A percentile compares a stretch with the other conserved stretches of the same genome.
These are phyloP conservation scores for Penicillium olsonii DNA, from an alignment of 2,329 filamentous ascomycete species.

Conservation along the genomic window DNA sequence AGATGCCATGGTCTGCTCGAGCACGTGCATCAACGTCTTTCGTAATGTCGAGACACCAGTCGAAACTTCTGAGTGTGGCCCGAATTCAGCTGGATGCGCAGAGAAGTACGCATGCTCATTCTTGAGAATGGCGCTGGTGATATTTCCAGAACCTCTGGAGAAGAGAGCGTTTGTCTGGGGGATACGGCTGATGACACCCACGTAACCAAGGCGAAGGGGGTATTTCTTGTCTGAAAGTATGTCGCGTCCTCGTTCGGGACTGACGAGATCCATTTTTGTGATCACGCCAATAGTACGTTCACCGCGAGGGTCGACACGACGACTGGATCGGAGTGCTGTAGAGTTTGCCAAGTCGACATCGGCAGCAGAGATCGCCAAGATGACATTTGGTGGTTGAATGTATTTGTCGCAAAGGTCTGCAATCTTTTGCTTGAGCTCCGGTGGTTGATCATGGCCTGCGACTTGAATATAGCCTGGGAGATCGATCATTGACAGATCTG, in stretches of 20 bases:
- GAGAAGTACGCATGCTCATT: constrained; percentile 89
- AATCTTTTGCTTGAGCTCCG: constrained; percentile 93
- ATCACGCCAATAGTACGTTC: constrained; percentile 98
- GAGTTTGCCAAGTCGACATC: constrained; percentile 98
- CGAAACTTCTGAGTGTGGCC: constrained; percentile 67
- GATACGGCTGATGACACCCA: constrained; percentile 86
- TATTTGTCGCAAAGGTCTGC: constrained; percentile 97
- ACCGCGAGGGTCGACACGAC: constrained; percentile 88
- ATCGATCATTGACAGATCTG: constrained; percentile 93
- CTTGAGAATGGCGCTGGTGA: constrained; percentile 77
- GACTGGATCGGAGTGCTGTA: constrained; percentile 82
- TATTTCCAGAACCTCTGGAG: constrained; percentile 76
- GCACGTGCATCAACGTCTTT: constrained; percentile 94
- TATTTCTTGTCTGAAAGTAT: constrained; percentile 91
- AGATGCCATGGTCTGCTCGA: constrained; percentile 95
- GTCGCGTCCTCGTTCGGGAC: constrained; percentile 72
- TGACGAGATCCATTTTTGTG: constrained; percentile 98
- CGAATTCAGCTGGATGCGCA: constrained; percentile 78
- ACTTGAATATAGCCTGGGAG: constrained; percentile 98
- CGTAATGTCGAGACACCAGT: constrained; percentile 85
- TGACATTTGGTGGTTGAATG: constrained; percentile 93
- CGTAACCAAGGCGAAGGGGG: constrained; percentile 89
- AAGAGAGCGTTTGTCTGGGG: constrained; percentile 72
- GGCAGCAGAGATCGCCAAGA: constrained; percentile 93
- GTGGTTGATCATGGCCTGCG: constrained; percentile 83